Evolutionary conservation across 2,329 filamentous ascomycete genomes (phyloP).

Genomic region (Fusarium concolor): DNA sequence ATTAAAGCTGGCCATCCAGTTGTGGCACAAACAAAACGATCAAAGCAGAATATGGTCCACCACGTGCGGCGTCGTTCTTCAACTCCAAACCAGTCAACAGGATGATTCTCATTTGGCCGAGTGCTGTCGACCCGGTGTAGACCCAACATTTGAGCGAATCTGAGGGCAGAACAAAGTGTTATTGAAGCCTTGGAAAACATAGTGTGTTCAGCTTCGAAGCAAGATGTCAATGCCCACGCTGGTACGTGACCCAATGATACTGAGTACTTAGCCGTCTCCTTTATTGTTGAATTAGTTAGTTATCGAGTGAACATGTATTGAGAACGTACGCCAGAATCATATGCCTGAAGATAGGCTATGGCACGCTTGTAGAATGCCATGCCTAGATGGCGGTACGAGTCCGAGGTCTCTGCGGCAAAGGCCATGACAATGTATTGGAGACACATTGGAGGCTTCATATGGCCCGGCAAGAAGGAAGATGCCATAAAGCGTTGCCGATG

Average conservation of each 20-base stretch:
- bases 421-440: constrained; percentile 28
- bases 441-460: constrained; percentile 20
- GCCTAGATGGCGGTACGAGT: constrained; percentile 3
- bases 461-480: not conserved
- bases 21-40: constrained; percentile 21
- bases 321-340: not conserved
- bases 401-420: constrained; percentile 12
- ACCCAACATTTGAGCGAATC: constrained; percentile 13
- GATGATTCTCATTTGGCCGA: rapidly evolving
- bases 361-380: constrained; percentile 5
- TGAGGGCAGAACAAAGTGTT: constrained; percentile 9
- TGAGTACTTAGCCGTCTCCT: not conserved
- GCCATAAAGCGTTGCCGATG: constrained; percentile 17
- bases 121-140: not conserved
- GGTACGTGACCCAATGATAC: constrained; percentile 7
- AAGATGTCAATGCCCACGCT: constrained; percentile 11
- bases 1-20: constrained; percentile 26
- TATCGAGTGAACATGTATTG: rapidly evolving
- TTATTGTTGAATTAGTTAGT: not conserved
- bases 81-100: constrained; percentile 6
- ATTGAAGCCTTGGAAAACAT: constrained; percentile 27
- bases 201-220: constrained; percentile 22
- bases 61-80: constrained; percentile 21
- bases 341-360: not conserved
- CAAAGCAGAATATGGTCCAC: constrained; percentile 30